These are phyloP conservation scores for Starmerella stellata DNA, from an alignment of 805 yeast genomes.

Conservation along the genomic window DNA sequence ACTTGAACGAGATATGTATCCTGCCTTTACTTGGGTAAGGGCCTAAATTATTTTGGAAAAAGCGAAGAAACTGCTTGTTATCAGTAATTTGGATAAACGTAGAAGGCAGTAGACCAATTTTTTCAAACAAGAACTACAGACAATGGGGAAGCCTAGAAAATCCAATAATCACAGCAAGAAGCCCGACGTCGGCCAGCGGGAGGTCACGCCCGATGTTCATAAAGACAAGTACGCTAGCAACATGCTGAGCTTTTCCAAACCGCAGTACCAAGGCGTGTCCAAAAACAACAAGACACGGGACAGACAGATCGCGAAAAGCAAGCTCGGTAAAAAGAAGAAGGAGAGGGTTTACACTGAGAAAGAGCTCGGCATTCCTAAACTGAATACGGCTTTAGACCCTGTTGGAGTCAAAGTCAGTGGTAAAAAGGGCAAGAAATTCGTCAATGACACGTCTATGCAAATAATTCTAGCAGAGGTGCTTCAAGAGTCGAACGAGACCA, in stretches of 20 bases:
- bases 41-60: too few species aligned
- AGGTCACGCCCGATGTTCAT: constrained; percentile 17
- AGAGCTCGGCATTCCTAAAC: constrained; percentile 58
- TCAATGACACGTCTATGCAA: constrained; percentile 49
- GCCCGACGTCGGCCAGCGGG: constrained; percentile 12
- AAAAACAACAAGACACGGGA: constrained; percentile 18
- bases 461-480: constrained; percentile 66
- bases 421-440: constrained; percentile 50
- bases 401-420: constrained; percentile 64
- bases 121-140: too few species aligned
- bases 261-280: constrained; percentile 16
- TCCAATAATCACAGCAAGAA: constrained; percentile 6
- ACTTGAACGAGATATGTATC: too few species aligned
- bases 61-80: too few species aligned
- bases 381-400: constrained; percentile 71
- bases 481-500: constrained; percentile 56
- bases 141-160: constrained; percentile 17
- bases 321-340: constrained; percentile 13
- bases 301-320: constrained; percentile 12
- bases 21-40: too few species aligned
- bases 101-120: too few species aligned
- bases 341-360: constrained; percentile 42
- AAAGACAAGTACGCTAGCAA: constrained; percentile 16
- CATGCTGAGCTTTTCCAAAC: constrained; percentile 14
- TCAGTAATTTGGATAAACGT: too few species aligned